A percentile compares a stretch with the other conserved stretches of the same genome.
Evolutionary conservation across 768 basidiomycete genomes (phyloP).

Genomic region (Mycena pura): DNA sequence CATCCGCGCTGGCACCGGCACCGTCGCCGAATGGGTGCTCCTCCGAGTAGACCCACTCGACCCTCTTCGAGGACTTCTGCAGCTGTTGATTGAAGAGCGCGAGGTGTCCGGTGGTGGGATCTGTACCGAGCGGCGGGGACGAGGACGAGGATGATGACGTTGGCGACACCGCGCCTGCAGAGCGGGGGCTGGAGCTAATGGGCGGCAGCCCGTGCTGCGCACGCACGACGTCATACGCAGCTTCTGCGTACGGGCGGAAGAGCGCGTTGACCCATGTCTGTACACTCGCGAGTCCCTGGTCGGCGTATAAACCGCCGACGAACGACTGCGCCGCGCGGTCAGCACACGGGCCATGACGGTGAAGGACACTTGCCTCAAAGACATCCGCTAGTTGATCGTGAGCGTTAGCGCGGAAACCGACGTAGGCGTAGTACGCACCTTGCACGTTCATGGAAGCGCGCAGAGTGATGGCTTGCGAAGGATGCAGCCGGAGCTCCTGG

Average conservation of each 20-base stretch:
- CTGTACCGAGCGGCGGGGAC: conserved; percentile 25
- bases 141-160: conserved; percentile 30
- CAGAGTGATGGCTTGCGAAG: conserved; percentile 75
- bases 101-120: conserved; percentile 63
- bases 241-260: conserved; percentile 65
- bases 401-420: conserved; percentile 2
- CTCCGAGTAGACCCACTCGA: conserved; percentile 78
- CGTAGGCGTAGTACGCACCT: conserved; percentile 52
- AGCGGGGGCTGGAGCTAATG: conserved; percentile 33
- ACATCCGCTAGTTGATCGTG: conserved; percentile 62
- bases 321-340: conserved; percentile 59
- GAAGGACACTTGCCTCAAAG: conserved; percentile 64
- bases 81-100: conserved; percentile 82
- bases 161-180: conserved; percentile 29
- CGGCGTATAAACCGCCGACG: conserved; percentile 78
- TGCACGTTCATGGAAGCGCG: conserved; percentile 74
- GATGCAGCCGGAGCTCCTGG: conserved; percentile 66
- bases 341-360: not conserved
- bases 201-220: conserved; percentile 70
- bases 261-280: conserved; percentile 66
- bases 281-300: conserved; percentile 66
- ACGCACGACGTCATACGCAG: conserved; percentile 70
- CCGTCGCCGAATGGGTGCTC: conserved; percentile 21
- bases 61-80: conserved; percentile 57
- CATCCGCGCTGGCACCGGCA: conserved; percentile 13